Evolutionary conservation across 176 grass and related monocot species (phyloP).

Genomic region (Oryza officinalis): DNA sequence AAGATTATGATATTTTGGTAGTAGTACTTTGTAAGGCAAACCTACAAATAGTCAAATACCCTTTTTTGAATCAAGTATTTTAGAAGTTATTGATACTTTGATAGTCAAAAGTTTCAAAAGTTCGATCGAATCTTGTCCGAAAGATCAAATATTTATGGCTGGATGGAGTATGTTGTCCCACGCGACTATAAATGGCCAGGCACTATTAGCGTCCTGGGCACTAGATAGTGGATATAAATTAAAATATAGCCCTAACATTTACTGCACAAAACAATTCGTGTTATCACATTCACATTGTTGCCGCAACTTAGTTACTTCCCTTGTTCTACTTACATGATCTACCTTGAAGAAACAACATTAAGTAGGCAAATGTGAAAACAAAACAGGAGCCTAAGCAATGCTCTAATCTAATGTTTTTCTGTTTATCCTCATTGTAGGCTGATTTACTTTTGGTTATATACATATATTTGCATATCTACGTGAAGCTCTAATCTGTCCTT

Average conservation of each 20-base stretch:
- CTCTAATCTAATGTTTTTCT: neutral
- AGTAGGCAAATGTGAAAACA: neutral
- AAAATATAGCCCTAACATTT: constrained; percentile 4
- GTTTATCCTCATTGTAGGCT: constrained; percentile 14
- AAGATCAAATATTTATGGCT: neutral
- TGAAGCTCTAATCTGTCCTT: constrained; percentile 34
- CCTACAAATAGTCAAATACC: neutral
- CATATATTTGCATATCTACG: neutral
- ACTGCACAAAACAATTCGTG: neutral
- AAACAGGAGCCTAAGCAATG: neutral
- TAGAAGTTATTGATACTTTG: neutral
- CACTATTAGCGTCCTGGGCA: neutral
- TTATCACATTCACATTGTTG: neutral
- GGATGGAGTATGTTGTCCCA: neutral
- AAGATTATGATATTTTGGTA: no score
- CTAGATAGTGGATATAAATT: neutral
- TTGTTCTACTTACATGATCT: constrained; percentile 10
- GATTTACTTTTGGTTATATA: neutral
- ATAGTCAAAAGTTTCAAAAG: neutral
- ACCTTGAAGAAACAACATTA: constrained; percentile 11
- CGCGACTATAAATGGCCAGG: neutral
- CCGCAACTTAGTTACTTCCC: neutral
- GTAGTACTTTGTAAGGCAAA: no score
- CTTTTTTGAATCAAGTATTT: neutral
- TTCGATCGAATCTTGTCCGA: neutral